Conservation (phyloP, 371 early-diverging fungal species). For the Apophysomyces ossiformis region DNA sequence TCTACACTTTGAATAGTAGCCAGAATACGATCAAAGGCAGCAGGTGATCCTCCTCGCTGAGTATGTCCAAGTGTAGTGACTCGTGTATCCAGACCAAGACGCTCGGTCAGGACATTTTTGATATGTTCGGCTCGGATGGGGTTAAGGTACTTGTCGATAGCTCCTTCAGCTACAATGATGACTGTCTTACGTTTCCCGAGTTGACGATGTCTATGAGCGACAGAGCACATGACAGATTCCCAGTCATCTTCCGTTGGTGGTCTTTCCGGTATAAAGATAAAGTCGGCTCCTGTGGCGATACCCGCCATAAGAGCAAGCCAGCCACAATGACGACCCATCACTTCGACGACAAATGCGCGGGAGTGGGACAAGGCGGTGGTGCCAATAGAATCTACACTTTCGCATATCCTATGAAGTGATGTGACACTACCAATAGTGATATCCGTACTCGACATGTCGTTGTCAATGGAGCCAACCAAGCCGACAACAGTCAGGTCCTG, state of each 20-base stretch:
- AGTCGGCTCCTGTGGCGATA: constrained; percentile 93
- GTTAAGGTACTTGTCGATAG: constrained; percentile 86
- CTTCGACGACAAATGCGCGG: constrained; percentile 99
- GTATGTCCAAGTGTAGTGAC: constrained; percentile 98
- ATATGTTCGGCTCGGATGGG: constrained; percentile 89
- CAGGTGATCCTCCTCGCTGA: constrained; percentile 97
- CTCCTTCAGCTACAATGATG: constrained; percentile 97
- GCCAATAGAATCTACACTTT: constrained; percentile 92
- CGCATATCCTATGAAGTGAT: constrained; percentile 97
- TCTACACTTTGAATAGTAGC: constrained; percentile 89
- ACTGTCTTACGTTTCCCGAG: constrained; percentile 89
- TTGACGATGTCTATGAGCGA: constrained; percentile 54
- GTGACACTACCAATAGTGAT: constrained; percentile 98
- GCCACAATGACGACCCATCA: constrained; percentile 99
- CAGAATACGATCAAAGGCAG: constrained; percentile 90
- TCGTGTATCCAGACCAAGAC: constrained; percentile 89
- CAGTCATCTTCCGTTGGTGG: constrained; percentile 85
- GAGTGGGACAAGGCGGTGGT: constrained; percentile 97
- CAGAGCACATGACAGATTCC: constrained; percentile 78
- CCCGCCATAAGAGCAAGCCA: constrained; percentile 99
- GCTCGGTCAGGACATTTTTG: constrained; percentile 74
- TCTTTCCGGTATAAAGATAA: constrained; percentile 96
- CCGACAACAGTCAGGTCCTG: constrained; percentile 91
- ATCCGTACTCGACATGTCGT: constrained; percentile 97
- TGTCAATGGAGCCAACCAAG: constrained; percentile 96